Evolutionary conservation across 2,329 filamentous ascomycete species (phyloP).

Genomic region (Lecanoromycetidae sp.): DNA sequence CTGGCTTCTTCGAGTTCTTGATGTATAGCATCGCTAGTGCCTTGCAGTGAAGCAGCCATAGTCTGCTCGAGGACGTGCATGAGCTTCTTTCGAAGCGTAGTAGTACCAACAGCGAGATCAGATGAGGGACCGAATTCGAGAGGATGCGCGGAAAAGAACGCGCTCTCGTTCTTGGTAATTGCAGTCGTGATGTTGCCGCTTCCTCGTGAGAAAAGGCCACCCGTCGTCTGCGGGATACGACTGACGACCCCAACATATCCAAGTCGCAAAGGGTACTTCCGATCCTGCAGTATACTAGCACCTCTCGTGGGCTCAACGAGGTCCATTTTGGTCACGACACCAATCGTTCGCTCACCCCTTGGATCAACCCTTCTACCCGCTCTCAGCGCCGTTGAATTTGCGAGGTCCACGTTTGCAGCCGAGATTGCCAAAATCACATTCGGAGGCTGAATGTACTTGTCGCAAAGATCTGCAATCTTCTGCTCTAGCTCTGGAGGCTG

Average conservation of each 20-base stretch:
- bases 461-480: slow-evolving; percentile 89
- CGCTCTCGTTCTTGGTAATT: slow-evolving; percentile 77
- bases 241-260: slow-evolving; percentile 95
- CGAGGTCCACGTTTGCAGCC: slow-evolving; percentile 90
- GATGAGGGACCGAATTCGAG: slow-evolving; percentile 63
- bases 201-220: slow-evolving; percentile 65
- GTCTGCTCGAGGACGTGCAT: slow-evolving; percentile 96
- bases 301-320: slow-evolving; percentile 76
- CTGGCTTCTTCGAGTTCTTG: slow-evolving; percentile 93
- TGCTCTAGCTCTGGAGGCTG: slow-evolving; percentile 87
- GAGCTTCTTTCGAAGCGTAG: slow-evolving; percentile 80
- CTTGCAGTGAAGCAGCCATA: slow-evolving; percentile 84
- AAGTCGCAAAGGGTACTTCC: slow-evolving; percentile 85
- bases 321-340: slow-evolving; percentile 99
- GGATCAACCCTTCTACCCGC: slow-evolving; percentile 88
- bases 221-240: slow-evolving; percentile 54
- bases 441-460: slow-evolving; percentile 93
- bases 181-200: slow-evolving; percentile 65
- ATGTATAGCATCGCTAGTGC: slow-evolving; percentile 80
- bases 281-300: slow-evolving; percentile 65
- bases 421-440: slow-evolving; percentile 97
- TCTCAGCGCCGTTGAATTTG: slow-evolving; percentile 84
- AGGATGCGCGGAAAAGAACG: slow-evolving; percentile 76
- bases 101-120: slow-evolving; percentile 67
- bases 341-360: slow-evolving; percentile 87